Conservation (phyloP, 2,329 filamentous ascomycete species). For the Fusarium hainanense region DNA sequence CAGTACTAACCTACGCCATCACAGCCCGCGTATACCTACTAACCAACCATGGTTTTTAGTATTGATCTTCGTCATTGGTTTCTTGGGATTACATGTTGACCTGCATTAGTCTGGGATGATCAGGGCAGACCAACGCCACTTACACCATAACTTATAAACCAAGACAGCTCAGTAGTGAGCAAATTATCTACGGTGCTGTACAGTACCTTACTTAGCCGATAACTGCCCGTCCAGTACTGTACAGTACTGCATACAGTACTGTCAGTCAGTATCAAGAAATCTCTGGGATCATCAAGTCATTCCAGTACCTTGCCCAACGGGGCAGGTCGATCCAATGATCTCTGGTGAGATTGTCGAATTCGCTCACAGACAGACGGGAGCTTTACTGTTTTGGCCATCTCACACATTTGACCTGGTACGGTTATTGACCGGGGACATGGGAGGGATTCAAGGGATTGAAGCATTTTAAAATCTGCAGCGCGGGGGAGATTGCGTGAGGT, state of each 20-base stretch:
- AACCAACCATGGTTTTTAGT: not conserved
- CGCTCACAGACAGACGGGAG: slow-evolving; percentile 26
- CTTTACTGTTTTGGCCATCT: slow-evolving; percentile 25
- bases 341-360: slow-evolving; percentile 26
- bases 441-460: slow-evolving; percentile 14
- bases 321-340: slow-evolving; percentile 23
- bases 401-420: slow-evolving; percentile 17
- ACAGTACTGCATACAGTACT: not conserved
- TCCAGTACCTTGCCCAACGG: slow-evolving; percentile 29
- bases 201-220: slow-evolving; percentile 21
- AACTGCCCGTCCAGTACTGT: not conserved
- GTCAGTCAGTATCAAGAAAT: not conserved
- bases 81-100: slow-evolving; percentile 3
- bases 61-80: not conserved
- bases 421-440: slow-evolving; percentile 18
- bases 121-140: slow-evolving; percentile 16
- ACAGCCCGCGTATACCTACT: not conserved
- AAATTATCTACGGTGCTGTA: not conserved
- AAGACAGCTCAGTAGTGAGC: not conserved
- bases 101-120: slow-evolving; percentile 11
- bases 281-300: not conserved
- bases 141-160: not conserved
- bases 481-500: slow-evolving; percentile 18
- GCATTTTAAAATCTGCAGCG: slow-evolving; percentile 18
- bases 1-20: not conserved